phyloP scores from a whole-genome alignment of 2,329 filamentous ascomycete species.

The Trichoderma simmonsii region DNA sequence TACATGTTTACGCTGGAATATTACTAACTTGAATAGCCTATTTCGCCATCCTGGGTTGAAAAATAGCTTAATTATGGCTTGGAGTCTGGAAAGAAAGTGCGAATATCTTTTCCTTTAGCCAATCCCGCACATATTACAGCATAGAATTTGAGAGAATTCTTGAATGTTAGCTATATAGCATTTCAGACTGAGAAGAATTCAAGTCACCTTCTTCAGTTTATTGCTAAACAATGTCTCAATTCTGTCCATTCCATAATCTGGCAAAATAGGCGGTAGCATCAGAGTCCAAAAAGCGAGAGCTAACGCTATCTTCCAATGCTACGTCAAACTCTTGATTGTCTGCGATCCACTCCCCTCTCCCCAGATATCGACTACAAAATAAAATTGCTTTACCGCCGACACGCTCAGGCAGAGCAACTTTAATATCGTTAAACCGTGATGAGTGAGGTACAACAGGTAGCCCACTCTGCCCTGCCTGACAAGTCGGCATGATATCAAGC shows the following conservation, averaged over 20 bases:
- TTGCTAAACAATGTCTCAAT: not conserved
- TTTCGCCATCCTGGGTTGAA: not conserved
- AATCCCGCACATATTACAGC: not conserved
- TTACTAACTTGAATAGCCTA: not conserved
- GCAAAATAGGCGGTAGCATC: not conserved
- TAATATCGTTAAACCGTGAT: not conserved
- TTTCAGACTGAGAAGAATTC: no score
- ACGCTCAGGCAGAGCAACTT: conserved; percentile 5
- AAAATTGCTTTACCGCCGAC: not conserved
- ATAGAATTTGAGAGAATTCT: not conserved
- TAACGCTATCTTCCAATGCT: not conserved
- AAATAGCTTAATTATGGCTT: not conserved
- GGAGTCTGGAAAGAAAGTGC: not conserved
- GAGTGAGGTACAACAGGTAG: not conserved
- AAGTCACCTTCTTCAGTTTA: not conserved
- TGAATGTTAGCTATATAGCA: not conserved
- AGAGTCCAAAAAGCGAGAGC: not conserved
- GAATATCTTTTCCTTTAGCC: not conserved
- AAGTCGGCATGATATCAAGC: not conserved
- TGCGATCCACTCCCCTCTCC: not conserved
- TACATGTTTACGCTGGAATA: not conserved
- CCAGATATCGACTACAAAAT: not conserved
- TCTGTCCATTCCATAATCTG: not conserved
- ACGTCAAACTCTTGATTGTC: not conserved
- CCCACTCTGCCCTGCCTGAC: not conserved